phyloP scores from a whole-genome alignment of 2,329 filamentous ascomycete species.

The Pezicula neosporulosa region DNA sequence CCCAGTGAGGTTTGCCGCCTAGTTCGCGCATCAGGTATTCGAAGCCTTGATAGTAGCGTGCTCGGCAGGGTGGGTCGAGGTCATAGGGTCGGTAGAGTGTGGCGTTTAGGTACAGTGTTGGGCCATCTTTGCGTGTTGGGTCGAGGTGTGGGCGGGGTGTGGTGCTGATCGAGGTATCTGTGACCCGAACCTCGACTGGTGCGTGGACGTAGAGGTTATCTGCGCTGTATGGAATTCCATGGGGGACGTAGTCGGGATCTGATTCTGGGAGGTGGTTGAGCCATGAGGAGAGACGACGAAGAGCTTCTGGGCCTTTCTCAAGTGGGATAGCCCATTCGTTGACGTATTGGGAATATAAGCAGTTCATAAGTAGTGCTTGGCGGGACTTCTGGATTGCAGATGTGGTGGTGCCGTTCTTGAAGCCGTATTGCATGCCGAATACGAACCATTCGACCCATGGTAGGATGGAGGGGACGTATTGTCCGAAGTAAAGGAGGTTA shows the following conservation, averaged over 20 bases:
- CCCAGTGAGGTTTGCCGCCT: slow-evolving; percentile 83
- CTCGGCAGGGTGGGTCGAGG: slow-evolving; percentile 70
- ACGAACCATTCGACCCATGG: slow-evolving; percentile 95
- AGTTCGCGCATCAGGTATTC: slow-evolving; percentile 88
- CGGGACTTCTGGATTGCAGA: slow-evolving; percentile 78
- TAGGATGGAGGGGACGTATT: slow-evolving; percentile 73
- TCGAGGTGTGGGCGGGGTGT: slow-evolving; percentile 63
- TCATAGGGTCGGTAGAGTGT: slow-evolving; percentile 83
- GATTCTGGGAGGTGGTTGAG: slow-evolving; percentile 60
- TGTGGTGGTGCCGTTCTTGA: slow-evolving; percentile 64
- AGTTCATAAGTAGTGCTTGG: slow-evolving; percentile 89
- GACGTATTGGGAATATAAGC: slow-evolving; percentile 95
- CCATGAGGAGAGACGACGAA: slow-evolving; percentile 82
- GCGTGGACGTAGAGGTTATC: slow-evolving; percentile 79
- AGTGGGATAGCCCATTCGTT: slow-evolving; percentile 97
- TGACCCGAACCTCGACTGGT: slow-evolving; percentile 88
- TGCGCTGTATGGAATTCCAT: slow-evolving; percentile 77
- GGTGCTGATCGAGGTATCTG: slow-evolving; percentile 55
- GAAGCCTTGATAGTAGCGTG: slow-evolving; percentile 83
- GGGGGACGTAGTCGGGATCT: slow-evolving; percentile 60
- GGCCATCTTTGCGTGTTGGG: slow-evolving; percentile 62
- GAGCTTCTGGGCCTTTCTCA: slow-evolving; percentile 79
- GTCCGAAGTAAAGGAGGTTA: slow-evolving; percentile 77
- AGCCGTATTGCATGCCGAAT: slow-evolving; percentile 96
- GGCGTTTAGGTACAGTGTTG: slow-evolving; percentile 85